phyloP scores from a whole-genome alignment of 192 early-diverging fungal genomes.

The Coemansia sp. region DNA sequence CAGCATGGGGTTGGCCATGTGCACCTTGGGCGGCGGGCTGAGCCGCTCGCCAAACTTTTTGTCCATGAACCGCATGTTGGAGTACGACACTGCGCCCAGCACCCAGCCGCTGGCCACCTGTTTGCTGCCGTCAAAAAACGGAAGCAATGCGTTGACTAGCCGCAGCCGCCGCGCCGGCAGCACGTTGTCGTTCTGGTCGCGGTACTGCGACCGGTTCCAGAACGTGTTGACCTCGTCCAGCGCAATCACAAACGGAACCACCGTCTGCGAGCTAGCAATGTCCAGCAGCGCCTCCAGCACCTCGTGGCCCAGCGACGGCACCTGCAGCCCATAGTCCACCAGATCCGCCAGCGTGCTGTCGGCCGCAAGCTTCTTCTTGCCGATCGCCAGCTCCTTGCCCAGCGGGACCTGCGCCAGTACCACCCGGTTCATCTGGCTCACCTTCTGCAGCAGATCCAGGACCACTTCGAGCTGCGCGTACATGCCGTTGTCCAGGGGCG shows the following conservation, averaged over 20 bases:
- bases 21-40: slow-evolving; percentile 15
- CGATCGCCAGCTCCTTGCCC: slow-evolving; percentile 21
- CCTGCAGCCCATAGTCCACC: slow-evolving; percentile 19
- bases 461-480: slow-evolving; percentile 33
- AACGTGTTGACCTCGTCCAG: slow-evolving; percentile 45
- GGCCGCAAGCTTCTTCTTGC: slow-evolving; percentile 18
- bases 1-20: slow-evolving; percentile 31
- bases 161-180: slow-evolving; percentile 30
- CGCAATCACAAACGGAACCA: slow-evolving; percentile 38
- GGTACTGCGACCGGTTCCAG: slow-evolving; percentile 30
- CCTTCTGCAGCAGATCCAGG: slow-evolving; percentile 16
- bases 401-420: slow-evolving; percentile 29
- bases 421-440: slow-evolving; percentile 10
- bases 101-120: slow-evolving; percentile 26
- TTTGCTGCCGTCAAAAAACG: slow-evolving; percentile 32
- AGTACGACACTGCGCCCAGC: slow-evolving; percentile 35
- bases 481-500: slow-evolving; percentile 9
- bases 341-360: slow-evolving; percentile 26
- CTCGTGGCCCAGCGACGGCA: slow-evolving; percentile 29
- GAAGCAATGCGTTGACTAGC: slow-evolving; percentile 26
- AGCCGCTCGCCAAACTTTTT: slow-evolving; percentile 22
- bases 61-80: slow-evolving; percentile 24
- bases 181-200: slow-evolving; percentile 26
- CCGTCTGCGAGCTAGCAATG: slow-evolving; percentile 29
- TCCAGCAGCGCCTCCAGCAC: slow-evolving; percentile 29